Evolutionary conservation across 208 protist genomes (phyloP), one percentile per base, ranked within the genome.

Genomic region (Crithidia sp.): DNA sequence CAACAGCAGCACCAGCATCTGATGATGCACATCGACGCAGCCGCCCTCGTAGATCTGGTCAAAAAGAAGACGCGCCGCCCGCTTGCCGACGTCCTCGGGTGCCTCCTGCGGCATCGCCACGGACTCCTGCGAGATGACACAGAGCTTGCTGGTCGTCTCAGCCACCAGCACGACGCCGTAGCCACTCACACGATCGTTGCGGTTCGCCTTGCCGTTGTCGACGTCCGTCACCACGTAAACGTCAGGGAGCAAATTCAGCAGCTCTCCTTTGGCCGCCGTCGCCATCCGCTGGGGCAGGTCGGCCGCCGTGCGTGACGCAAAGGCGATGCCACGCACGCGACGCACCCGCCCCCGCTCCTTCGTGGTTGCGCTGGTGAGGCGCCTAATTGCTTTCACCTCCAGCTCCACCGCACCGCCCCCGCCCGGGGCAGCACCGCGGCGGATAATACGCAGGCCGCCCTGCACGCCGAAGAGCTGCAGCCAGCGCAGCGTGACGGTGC

Each of bases 201-300:
- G 76, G 56, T 80, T 76, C 3, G 64, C 73, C 68, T 89, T 87
- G 16, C 81, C 72, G 40, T 77, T 87, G 74, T 97, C 91, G 40
- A 95, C 82, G 80, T 98, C 96, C 12, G 93, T 97, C 55, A 96
- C 90, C 39, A 98, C 85, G 79, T 97, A 98, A 53, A 98, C 89
- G 77, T 98, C 94, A 0, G 95, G 94, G 37, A 98, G 69, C n/a
- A 97, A 62, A 54, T 95, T 83, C 16, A 97, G 83, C 71, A 98
- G 81, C 17, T 94, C 85, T 6, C 93, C 92, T 64, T 98, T 97
- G 9, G 94, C 87, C 5, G 91, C 84, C 7, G 91, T 95, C 16
- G 95, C 95, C 5, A 87, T 81, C 43, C 95, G 83, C 74, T 98
- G 95, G 16, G 83, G 78, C 49, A 98, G 79, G 68, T 98, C 93